Conservation (phyloP, 208 protist species). For the Borovskyia barvae region DNA sequence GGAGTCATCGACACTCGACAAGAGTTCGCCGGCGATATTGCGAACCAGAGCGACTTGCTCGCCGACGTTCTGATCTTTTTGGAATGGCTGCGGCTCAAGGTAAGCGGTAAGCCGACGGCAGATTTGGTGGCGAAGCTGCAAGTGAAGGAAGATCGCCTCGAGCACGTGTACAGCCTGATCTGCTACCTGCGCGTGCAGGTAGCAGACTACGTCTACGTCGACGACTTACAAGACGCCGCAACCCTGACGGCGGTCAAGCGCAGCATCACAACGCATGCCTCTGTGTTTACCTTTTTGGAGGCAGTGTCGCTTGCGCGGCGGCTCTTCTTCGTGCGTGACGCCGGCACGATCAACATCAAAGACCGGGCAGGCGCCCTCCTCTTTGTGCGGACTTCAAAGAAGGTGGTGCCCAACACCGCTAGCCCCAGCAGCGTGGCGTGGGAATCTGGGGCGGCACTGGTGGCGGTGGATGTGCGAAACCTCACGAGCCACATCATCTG, state of each 20-base stretch:
- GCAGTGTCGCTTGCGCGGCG: constrained; percentile 59
- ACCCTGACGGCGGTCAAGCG: constrained; percentile 28
- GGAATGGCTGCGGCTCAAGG: constrained; percentile 63
- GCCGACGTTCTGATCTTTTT: constrained; percentile 79
- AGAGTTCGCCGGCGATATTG: constrained; percentile 67
- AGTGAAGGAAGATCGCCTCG: constrained; percentile 54
- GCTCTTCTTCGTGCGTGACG: constrained; percentile 69
- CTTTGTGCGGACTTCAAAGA: constrained; percentile 89
- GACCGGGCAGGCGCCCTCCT: constrained; percentile 66
- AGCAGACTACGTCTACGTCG: constrained; percentile 82
- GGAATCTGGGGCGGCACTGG: constrained; percentile 54
- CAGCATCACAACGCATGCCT: constrained; percentile 51
- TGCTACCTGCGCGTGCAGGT: constrained; percentile 71
- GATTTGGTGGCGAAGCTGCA: constrained; percentile 40
- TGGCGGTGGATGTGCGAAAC: constrained; percentile 68
- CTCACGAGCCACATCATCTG: constrained; percentile 41
- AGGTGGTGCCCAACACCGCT: constrained; percentile 41
- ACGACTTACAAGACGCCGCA: constrained; percentile 39
- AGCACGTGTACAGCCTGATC: constrained; percentile 61
- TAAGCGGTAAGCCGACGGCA: constrained; percentile 35
- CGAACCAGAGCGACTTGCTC: constrained; percentile 75
- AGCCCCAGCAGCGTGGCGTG: constrained; percentile 55
- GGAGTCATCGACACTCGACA: constrained; percentile 43
- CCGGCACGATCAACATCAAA: constrained; percentile 51
- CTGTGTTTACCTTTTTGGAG: constrained; percentile 71